Evolutionary conservation across 805 yeast species (phyloP).

Genomic region (Maudiozyma barnettii): DNA sequence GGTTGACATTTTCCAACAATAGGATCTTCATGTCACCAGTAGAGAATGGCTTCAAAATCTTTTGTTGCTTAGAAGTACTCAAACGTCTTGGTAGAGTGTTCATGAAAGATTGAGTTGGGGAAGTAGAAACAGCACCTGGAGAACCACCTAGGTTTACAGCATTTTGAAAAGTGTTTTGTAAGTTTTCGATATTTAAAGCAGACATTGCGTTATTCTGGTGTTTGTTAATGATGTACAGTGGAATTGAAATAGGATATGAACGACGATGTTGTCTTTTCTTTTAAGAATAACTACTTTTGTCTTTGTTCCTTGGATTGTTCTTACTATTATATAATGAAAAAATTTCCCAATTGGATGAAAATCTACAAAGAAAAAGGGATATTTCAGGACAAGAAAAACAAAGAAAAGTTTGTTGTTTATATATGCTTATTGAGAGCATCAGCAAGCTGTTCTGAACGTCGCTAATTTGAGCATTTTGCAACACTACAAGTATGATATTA

Average conservation of each 20-base stretch:
- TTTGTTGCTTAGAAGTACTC: slow-evolving; percentile 41
- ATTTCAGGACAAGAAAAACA: not conserved
- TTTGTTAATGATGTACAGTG: too few species aligned
- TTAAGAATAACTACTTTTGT: too few species aligned
- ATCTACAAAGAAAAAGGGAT: too few species aligned
- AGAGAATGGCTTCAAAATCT: slow-evolving; percentile 85
- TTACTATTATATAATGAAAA: too few species aligned
- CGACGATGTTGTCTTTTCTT: too few species aligned
- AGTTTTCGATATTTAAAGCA: slow-evolving; percentile 53
- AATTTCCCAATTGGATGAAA: too few species aligned
- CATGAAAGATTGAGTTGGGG: slow-evolving; percentile 69
- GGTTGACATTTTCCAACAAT: slow-evolving; percentile 85
- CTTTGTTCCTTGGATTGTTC: too few species aligned
- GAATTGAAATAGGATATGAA: too few species aligned
- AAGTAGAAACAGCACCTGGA: slow-evolving; percentile 69
- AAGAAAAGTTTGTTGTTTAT: not conserved
- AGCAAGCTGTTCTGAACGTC: not conserved
- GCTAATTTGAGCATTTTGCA: not conserved
- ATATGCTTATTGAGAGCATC: not conserved
- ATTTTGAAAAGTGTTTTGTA: slow-evolving; percentile 48
- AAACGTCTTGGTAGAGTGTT: slow-evolving; percentile 38
- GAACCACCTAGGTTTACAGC: slow-evolving; percentile 43
- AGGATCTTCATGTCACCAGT: slow-evolving; percentile 91
- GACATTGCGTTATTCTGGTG: slow-evolving; percentile 35
- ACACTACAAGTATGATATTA: not conserved